Percentiles rank a stretch among this genome's conserved stretches.
Evolutionary conservation across 768 basidiomycete species (phyloP).

Genomic region (Asterophora parasitica): DNA sequence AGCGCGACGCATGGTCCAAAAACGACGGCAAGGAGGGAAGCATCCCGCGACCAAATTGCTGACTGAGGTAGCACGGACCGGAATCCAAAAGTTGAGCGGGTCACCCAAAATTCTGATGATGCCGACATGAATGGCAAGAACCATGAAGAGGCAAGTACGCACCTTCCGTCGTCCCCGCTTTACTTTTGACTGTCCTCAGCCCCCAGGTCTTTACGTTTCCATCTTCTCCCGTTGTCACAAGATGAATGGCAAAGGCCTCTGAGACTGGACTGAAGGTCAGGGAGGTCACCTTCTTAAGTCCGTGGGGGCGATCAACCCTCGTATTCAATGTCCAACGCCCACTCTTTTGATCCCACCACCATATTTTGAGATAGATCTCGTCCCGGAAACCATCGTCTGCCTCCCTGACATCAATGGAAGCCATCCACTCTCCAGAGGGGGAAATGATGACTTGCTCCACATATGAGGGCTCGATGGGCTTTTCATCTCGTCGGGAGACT

Average conservation of each 20-base stretch:
- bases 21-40: constrained; percentile 75
- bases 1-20: constrained; percentile 64
- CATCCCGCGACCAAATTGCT: constrained; percentile 79
- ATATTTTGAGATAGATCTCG: constrained; percentile 84
- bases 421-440: constrained; percentile 81
- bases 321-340: constrained; percentile 77
- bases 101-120: constrained; percentile 68
- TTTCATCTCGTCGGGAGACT: constrained; percentile 77
- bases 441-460: constrained; percentile 71
- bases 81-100: constrained; percentile 66
- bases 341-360: constrained; percentile 73
- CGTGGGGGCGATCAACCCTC: constrained; percentile 86
- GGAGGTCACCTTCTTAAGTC: constrained; percentile 52
- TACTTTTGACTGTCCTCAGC: constrained; percentile 40
- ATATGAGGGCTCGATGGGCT: constrained; percentile 64
- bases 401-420: constrained; percentile 76
- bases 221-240: constrained; percentile 76
- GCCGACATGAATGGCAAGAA: neutral
- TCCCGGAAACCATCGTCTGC: constrained; percentile 59
- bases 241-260: constrained; percentile 28
- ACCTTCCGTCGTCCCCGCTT: constrained; percentile 51
- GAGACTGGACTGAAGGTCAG: constrained; percentile 62
- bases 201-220: constrained; percentile 81
- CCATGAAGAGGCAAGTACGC: constrained; percentile 16
- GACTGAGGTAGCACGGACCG: constrained; percentile 63